Evolutionary conservation across 1,284 basidiomycete species (phyloP).

Genomic region (Papiliotrema nemorosa): DNA sequence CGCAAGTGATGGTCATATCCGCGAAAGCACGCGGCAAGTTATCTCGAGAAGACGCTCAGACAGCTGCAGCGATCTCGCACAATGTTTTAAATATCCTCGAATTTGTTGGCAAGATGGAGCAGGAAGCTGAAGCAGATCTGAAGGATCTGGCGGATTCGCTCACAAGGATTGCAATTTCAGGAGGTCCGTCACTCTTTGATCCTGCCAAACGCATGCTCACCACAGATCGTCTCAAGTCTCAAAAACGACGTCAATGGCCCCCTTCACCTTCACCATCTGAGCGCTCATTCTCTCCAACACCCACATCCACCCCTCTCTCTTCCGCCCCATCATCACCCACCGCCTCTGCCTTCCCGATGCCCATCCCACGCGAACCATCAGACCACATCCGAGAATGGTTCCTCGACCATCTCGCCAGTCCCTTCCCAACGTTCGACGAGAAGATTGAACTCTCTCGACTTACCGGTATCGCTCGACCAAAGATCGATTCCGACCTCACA

Average conservation of each 20-base stretch:
- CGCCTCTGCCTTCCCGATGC: background rate
- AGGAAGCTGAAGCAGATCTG: too few species aligned
- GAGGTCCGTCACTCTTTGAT: too few species aligned
- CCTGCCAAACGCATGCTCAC: too few species aligned
- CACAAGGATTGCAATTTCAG: too few species aligned
- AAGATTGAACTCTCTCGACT: conserved; percentile 18
- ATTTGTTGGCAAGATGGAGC: too few species aligned
- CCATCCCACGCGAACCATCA: conserved; percentile 1
- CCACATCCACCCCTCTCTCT: background rate
- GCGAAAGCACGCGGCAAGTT: too few species aligned
- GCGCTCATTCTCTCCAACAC: background rate
- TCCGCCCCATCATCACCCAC: background rate
- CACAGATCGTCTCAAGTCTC: background rate
- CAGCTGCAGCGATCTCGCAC: too few species aligned
- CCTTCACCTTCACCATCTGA: background rate
- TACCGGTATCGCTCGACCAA: conserved; percentile 16
- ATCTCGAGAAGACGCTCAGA: too few species aligned
- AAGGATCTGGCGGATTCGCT: too few species aligned
- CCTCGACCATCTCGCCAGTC: conserved; percentile 25
- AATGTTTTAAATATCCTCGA: too few species aligned
- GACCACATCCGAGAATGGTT: conserved; percentile 30
- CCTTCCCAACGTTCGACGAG: conserved; percentile 25
- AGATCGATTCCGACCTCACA: conserved; percentile 32
- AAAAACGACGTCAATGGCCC: background rate
- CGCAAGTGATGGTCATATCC: too few species aligned